Evolutionary conservation across 768 basidiomycete genomes (phyloP).

Genomic region (Phaeotremella fagi): DNA sequence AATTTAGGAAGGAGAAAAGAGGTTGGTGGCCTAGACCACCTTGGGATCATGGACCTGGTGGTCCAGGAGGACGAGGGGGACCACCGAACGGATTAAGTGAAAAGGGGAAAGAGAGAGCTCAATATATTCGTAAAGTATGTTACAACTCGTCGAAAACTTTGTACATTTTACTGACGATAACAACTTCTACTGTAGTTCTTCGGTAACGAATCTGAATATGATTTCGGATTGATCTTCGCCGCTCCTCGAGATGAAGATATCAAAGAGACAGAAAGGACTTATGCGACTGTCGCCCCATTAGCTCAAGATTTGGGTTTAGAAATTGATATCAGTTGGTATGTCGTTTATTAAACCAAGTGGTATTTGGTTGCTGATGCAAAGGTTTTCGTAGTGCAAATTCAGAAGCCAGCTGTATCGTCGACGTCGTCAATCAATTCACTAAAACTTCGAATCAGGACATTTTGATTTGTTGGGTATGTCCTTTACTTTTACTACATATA

Average conservation of each 20-base stretch:
- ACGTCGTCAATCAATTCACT: conserved; percentile 8
- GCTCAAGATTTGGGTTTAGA: conserved; percentile 16
- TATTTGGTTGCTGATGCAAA: neutral
- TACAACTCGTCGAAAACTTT: neutral
- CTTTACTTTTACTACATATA: neutral
- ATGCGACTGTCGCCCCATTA: conserved; percentile 26
- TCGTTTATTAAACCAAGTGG: neutral
- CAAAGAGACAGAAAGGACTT: conserved; percentile 25
- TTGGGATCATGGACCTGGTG: neutral
- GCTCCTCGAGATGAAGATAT: conserved; percentile 15
- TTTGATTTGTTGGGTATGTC: conserved; percentile 23
- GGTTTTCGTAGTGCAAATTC: conserved; percentile 19
- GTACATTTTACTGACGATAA: neutral
- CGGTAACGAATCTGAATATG: conserved; percentile 22
- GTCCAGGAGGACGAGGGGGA: conserved; percentile 6
- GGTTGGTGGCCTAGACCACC: neutral
- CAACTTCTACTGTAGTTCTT: conserved; percentile 14
- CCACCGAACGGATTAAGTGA: conserved; percentile 22
- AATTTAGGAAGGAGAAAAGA: too few relatives aligned
- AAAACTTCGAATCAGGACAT: conserved; percentile 12
- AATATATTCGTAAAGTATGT: conserved; percentile 20
- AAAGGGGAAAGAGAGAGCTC: conserved; percentile 18
- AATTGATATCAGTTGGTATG: conserved; percentile 22
- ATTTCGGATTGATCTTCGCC: conserved; percentile 28
- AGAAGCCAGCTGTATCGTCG: conserved; percentile 11